A percentile compares a stretch with the other conserved stretches of the same genome.
These are phyloP conservation scores for Ascodesmis nigricans DNA, from an alignment of 495 filamentous ascomycete genomes.

Conservation along the genomic window DNA sequence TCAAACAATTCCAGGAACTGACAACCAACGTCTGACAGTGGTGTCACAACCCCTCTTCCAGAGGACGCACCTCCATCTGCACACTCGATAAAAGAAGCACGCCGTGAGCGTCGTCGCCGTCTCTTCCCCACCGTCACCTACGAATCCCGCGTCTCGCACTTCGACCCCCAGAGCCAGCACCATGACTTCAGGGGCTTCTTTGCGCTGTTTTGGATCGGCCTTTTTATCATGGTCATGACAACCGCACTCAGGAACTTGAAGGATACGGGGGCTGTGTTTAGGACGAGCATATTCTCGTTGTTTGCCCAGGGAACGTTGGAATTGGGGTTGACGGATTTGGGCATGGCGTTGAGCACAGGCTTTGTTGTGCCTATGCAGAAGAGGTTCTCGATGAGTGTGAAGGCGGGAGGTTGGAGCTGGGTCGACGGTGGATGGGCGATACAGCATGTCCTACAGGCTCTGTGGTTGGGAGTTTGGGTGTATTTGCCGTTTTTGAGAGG, in stretches of 20 bases:
- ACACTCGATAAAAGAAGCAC: conserved; percentile 65
- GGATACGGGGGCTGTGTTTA: conserved; percentile 71
- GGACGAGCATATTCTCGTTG: conserved; percentile 63
- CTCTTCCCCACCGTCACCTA: conserved; percentile 94
- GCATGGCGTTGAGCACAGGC: conserved; percentile 57
- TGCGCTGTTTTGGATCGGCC: conserved; percentile 86
- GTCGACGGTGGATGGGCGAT: conserved; percentile 47
- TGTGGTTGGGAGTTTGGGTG: conserved; percentile 70
- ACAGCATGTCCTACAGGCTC: conserved; percentile 58
- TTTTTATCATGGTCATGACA: conserved; percentile 92
- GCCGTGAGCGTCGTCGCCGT: conserved; percentile 57
- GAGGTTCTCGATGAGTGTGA: conserved; percentile 38
- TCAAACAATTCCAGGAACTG: too few species aligned
- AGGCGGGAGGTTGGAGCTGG: conserved; percentile 47
- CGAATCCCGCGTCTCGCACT: conserved; percentile 80
- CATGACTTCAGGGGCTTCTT: conserved; percentile 93
- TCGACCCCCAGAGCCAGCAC: conserved; percentile 81
- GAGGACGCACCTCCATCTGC: conserved; percentile 79
- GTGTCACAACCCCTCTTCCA: conserved; percentile 70
- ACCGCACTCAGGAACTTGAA: conserved; percentile 78
- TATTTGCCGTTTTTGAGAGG: conserved; percentile 65
- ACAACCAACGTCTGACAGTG: too few species aligned
- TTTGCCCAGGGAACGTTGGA: conserved; percentile 77
- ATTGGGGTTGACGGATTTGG: conserved; percentile 55
- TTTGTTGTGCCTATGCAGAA: conserved; percentile 53